Percentiles rank a stretch among this genome's conserved stretches.
These are phyloP conservation scores for Colletotrichum lupini DNA, from an alignment of 2,329 filamentous ascomycete species.

Conservation along the genomic window DNA sequence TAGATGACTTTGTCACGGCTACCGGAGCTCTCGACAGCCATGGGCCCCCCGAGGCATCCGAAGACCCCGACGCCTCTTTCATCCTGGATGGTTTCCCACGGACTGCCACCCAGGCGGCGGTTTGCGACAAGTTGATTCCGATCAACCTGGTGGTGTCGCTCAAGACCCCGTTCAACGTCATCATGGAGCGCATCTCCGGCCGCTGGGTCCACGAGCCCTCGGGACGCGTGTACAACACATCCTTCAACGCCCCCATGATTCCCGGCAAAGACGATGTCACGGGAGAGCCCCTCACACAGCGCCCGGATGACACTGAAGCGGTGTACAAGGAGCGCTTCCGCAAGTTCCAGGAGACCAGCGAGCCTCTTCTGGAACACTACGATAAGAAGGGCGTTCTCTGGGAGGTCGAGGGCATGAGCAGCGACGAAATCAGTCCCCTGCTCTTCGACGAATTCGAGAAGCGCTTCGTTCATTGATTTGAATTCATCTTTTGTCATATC, in stretches of 20 bases:
- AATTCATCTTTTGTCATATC: conserved; percentile 13
- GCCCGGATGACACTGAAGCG: conserved; percentile 86
- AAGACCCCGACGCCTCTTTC: conserved; percentile 85
- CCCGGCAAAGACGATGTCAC: conserved; percentile 89
- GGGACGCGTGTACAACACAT: conserved; percentile 93
- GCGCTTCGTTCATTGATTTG: conserved; percentile 65
- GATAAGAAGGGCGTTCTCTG: conserved; percentile 84
- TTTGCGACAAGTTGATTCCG: conserved; percentile 84
- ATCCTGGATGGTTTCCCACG: conserved; percentile 97
- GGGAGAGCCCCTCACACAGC: conserved; percentile 84
- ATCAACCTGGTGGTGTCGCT: conserved; percentile 94
- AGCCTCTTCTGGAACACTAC: conserved; percentile 89
- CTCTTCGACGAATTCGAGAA: conserved; percentile 84
- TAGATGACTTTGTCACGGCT: conserved; percentile 54
- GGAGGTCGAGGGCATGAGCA: conserved; percentile 88
- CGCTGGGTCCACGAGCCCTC: conserved; percentile 95
- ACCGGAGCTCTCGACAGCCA: conserved; percentile 51
- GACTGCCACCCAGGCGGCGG: conserved; percentile 81
- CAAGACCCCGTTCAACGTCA: conserved; percentile 85
- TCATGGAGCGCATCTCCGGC: conserved; percentile 88
- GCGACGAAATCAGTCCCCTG: conserved; percentile 95
- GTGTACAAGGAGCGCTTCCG: conserved; percentile 84
- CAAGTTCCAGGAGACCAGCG: conserved; percentile 89
- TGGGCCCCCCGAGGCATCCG: conserved; percentile 60
- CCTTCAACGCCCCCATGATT: conserved; percentile 87